A percentile compares a stretch with the other conserved stretches of the same genome.
phyloP scores from a whole-genome alignment of 2,329 filamentous ascomycete species.

The Pestalotiopsis sp. region DNA sequence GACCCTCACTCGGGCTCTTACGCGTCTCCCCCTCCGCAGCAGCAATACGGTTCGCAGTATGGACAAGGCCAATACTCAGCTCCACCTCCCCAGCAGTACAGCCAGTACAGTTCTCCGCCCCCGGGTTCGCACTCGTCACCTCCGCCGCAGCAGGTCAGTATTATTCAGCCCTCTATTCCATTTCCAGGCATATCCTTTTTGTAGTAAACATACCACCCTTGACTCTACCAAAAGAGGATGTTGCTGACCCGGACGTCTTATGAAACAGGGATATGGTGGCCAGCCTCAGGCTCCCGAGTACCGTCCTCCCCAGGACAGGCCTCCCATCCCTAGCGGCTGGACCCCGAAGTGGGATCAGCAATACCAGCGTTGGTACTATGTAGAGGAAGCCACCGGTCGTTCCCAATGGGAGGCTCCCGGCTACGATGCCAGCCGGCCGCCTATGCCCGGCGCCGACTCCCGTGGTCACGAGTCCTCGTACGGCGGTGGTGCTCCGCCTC shows the following conservation, averaged over 20 bases:
- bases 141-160: conserved; percentile 5
- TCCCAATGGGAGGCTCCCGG: conserved; percentile 39
- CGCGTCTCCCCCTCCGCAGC: conserved; percentile 9
- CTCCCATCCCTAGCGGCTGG: conserved; percentile 64
- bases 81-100: conserved; percentile 8
- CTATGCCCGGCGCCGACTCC: conserved; percentile 5
- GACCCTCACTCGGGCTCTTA: conserved; percentile 13
- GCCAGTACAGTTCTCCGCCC: not conserved
- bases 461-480: conserved; percentile 15
- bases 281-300: conserved; percentile 32
- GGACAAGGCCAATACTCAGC: conserved; percentile 12
- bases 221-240: not conserved
- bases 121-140: conserved; percentile 2
- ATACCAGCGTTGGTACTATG: conserved; percentile 66
- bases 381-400: conserved; percentile 62
- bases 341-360: conserved; percentile 63
- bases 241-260: not conserved
- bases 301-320: conserved; percentile 39
- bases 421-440: conserved; percentile 3
- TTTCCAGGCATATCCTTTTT: not conserved
- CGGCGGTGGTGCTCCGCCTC: conserved; percentile 9
- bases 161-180: not conserved
- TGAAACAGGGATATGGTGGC: conserved; percentile 4
- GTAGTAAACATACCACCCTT: not conserved
- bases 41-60: conserved; percentile 12